These are phyloP conservation scores for Eucalyptus rudis DNA, from an alignment of 345 rosid genomes.

Conservation along the genomic window DNA sequence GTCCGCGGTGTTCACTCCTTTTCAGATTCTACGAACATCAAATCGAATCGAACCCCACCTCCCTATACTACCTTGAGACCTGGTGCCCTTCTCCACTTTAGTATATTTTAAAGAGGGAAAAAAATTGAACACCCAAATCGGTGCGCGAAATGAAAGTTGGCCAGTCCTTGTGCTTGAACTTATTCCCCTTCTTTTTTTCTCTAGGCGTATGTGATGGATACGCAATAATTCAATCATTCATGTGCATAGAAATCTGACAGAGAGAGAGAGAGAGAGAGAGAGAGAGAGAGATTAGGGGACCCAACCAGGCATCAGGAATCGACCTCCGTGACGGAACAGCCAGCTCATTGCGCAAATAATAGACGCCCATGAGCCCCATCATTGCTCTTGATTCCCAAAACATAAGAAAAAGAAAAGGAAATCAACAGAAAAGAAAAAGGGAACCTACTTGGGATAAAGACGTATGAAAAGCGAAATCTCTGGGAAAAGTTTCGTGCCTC, in stretches of 20 bases:
- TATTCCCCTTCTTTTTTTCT: neutral
- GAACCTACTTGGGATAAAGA: neutral
- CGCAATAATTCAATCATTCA: neutral
- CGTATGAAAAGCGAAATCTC: neutral
- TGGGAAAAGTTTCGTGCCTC: neutral
- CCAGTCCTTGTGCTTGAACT: neutral
- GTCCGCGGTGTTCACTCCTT: neutral
- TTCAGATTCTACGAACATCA: neutral
- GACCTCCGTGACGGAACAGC: neutral
- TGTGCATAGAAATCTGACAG: neutral
- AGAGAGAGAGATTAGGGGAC: neutral
- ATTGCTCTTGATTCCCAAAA: neutral
- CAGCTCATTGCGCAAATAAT: neutral
- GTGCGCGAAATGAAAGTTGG: neutral
- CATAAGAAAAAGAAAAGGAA: neutral
- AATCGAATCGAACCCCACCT: neutral
- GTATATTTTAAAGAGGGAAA: neutral
- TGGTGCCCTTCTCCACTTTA: neutral
- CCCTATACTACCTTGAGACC: neutral
- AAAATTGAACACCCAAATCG: neutral
- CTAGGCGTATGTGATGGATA: neutral
- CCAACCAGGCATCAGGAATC: neutral
- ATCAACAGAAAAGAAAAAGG: neutral
- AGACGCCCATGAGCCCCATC: neutral
- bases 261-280: neutral